A percentile compares a stretch with the other conserved stretches of the same genome.
These are phyloP conservation scores for Graphiopsis chlorocephala DNA, from an alignment of 2,329 filamentous ascomycete species.

Conservation along the genomic window DNA sequence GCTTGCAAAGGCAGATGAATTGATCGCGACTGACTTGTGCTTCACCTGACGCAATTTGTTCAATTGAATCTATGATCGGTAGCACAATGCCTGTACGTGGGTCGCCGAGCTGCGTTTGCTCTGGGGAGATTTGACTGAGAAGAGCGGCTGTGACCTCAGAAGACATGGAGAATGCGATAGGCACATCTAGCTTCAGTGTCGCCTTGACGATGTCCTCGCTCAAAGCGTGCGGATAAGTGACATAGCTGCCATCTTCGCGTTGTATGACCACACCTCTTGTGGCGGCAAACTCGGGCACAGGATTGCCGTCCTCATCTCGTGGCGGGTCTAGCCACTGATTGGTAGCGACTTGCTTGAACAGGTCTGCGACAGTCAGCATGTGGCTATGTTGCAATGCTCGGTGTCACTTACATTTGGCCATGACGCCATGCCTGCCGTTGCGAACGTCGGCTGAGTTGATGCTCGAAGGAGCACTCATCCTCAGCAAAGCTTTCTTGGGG, in stretches of 20 bases:
- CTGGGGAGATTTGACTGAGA: conserved; percentile 12
- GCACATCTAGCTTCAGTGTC: conserved; percentile 12
- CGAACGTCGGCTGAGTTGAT: conserved; percentile 14
- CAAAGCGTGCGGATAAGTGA: conserved; percentile 12
- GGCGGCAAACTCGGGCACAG: conserved; percentile 10
- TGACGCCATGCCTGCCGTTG: conserved; percentile 15
- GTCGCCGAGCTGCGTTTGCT: conserved; percentile 13
- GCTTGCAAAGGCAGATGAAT: conserved; percentile 14
- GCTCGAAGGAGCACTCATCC: conserved; percentile 12
- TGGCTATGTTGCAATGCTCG: background rate
- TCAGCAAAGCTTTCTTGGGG: conserved; percentile 3
- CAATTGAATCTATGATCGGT: conserved; percentile 13
- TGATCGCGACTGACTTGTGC: conserved; percentile 10
- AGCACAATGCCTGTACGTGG: conserved; percentile 7
- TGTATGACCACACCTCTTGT: conserved; percentile 15
- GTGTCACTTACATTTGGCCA: conserved; percentile 13
- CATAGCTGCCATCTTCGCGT: conserved; percentile 15
- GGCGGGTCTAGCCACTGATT: conserved; percentile 16
- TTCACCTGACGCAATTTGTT: conserved; percentile 11
- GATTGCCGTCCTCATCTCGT: conserved; percentile 11
- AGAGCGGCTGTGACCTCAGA: conserved; percentile 15
- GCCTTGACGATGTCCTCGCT: conserved; percentile 16
- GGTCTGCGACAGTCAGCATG: background rate
- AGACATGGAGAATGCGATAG: conserved; percentile 16
- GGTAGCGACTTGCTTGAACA: conserved; percentile 14